Evolutionary conservation across 352 stramenopile species (phyloP), one percentile per base, ranked within the genome.

Genomic region (Achlya hypogyna): DNA sequence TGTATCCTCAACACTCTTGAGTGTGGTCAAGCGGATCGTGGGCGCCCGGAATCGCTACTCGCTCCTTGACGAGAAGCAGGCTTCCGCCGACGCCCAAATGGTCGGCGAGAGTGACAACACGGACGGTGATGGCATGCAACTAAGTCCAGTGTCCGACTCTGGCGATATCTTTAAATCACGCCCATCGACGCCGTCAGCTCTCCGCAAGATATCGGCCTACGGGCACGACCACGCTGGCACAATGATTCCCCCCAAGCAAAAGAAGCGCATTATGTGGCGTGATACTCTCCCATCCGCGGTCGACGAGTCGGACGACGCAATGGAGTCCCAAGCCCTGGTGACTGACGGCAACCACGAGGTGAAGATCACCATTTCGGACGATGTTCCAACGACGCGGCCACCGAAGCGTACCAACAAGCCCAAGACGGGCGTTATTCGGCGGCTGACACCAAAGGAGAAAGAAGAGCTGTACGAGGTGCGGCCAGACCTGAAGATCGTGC

Each of bases 401-500:
- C 62, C 81, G 71, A 92, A 91, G 72, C 82, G 81, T 67, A 89
- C 90, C 75, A 91, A 92, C 70, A 62, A 88, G 25, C 76, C 86
- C 4, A 72, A 72, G 28, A 73, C 76, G 63, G 78, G 76, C 16
- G 82, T 91, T 71, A 94, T 94, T 78, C 84, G 86, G 42, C 78
- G 86, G 27, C 74, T 94, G 31, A 93, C 78, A 8, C 81, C 86
- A 4, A 79, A 71, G 23, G 86, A 94, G 67, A 94, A 94, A 63
- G 86, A 94, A 71, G 86, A 89, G 69, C 73, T 94, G 29, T 94
- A 94, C 52, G 66, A 75, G 32, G 75, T 88, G 72, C 84, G 86
- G 31, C 86, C 86, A 23, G 86, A 94, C 42, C 63, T 94, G 59
- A 90, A 89, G 82, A 94, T 94, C 72, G 75, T 92, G 51, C 86